phyloP scores from a whole-genome alignment of 139 green algal species.

The Trebouxia sp. region DNA sequence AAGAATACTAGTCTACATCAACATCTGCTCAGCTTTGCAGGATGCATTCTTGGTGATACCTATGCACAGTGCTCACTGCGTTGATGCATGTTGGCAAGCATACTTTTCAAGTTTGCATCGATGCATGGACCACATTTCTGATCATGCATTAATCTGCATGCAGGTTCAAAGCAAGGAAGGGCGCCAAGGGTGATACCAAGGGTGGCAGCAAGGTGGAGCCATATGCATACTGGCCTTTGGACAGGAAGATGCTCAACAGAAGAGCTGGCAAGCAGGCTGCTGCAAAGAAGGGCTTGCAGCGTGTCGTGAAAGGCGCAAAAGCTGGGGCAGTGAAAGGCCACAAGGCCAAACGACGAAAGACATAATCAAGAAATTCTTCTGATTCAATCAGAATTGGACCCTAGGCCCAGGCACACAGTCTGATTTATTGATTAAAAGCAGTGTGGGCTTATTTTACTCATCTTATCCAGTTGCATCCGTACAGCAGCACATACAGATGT shows the following conservation, averaged over 20 bases:
- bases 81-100: background rate
- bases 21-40: too few relatives aligned
- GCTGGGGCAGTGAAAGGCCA: background rate
- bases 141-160: background rate
- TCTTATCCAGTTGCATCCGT: too few relatives aligned
- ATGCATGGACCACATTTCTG: background rate
- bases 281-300: slow-evolving; percentile 53
- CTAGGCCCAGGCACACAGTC: too few relatives aligned
- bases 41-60: too few relatives aligned
- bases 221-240: slow-evolving; percentile 98
- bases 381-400: too few relatives aligned
- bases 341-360: slow-evolving; percentile 27
- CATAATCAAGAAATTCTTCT: background rate
- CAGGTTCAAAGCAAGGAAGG: slow-evolving; percentile 69
- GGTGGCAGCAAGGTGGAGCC: slow-evolving; percentile 81
- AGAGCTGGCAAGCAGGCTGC: slow-evolving; percentile 68
- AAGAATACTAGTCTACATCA: too few relatives aligned
- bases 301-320: slow-evolving; percentile 44
- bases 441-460: too few relatives aligned
- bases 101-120: background rate
- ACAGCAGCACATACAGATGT: too few relatives aligned
- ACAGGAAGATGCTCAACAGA: slow-evolving; percentile 94
- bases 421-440: background rate
- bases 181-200: slow-evolving; percentile 76
- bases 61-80: background rate